phyloP scores from a whole-genome alignment of 2,329 filamentous ascomycete genomes.

The Neofusicoccum sp. region DNA sequence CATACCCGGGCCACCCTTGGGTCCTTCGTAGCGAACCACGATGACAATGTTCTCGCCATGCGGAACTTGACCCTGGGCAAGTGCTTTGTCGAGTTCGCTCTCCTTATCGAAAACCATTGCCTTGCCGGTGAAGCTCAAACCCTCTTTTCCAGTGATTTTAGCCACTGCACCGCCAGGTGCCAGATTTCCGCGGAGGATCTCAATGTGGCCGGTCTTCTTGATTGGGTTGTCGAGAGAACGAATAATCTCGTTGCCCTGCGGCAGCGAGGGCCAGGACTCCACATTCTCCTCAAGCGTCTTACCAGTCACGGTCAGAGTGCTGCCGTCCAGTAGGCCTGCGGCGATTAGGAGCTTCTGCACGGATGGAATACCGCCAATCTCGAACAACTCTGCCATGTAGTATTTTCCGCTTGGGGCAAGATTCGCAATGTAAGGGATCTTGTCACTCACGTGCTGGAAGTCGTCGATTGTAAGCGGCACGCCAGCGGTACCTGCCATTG shows the following conservation, averaged over 20 bases:
- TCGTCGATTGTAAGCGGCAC: constrained; percentile 79
- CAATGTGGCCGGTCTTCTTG: constrained; percentile 83
- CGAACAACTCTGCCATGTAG: constrained; percentile 85
- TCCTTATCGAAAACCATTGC: constrained; percentile 89
- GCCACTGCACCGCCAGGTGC: constrained; percentile 88
- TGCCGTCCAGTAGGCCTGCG: constrained; percentile 73
- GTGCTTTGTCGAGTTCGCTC: constrained; percentile 71
- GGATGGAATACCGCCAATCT: constrained; percentile 80
- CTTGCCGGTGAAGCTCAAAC: constrained; percentile 75
- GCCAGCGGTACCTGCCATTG: constrained; percentile 84
- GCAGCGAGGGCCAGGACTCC: constrained; percentile 72
- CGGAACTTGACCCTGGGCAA: constrained; percentile 70
- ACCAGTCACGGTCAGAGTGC: constrained; percentile 80
- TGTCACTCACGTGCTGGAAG: constrained; percentile 77
- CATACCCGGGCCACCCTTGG: constrained; percentile 93
- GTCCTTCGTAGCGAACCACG: constrained; percentile 90
- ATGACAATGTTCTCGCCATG: constrained; percentile 82
- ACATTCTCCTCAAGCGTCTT: constrained; percentile 83
- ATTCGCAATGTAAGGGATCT: constrained; percentile 84
- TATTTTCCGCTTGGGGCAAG: constrained; percentile 82
- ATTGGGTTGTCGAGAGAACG: constrained; percentile 79
- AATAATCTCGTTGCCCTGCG: constrained; percentile 81
- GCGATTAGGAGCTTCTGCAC: constrained; percentile 86
- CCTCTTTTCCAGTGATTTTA: constrained; percentile 97
- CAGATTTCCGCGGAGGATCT: constrained; percentile 84